Conservation (phyloP, 768 basidiomycete species). For the Podaxis carcinomalis region DNA sequence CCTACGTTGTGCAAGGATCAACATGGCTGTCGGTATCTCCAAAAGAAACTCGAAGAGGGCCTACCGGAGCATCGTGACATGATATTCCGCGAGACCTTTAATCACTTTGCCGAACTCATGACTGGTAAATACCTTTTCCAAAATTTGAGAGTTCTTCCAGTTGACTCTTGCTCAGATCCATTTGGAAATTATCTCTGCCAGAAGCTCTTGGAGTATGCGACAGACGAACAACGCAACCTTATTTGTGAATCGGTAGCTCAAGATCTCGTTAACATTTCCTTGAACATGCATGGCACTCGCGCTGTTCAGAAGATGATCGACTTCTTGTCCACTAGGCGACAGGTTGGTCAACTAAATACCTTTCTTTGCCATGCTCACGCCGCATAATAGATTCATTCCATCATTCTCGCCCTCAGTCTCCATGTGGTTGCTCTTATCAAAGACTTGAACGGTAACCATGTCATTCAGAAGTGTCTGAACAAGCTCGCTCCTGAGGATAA, state of each 20-base stretch:
- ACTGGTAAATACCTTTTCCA: constrained; percentile 53
- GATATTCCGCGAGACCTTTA: constrained; percentile 98
- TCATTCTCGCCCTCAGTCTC: constrained; percentile 93
- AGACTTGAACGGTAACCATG: constrained; percentile 95
- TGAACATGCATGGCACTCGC: constrained; percentile 99
- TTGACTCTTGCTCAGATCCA: constrained; percentile 56
- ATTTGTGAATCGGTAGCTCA: constrained; percentile 98
- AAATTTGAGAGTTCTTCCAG: constrained; percentile 2
- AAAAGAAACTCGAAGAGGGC: constrained; percentile 98
- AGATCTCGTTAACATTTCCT: constrained; percentile 94
- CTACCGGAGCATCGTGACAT: constrained; percentile 95
- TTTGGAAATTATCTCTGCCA: constrained; percentile 99
- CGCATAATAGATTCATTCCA: constrained; percentile 82
- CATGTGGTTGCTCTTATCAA: constrained; percentile 99
- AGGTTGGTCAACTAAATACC: constrained; percentile 53
- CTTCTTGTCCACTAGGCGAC: constrained; percentile 91
- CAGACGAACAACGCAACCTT: constrained; percentile 93
- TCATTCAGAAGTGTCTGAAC: constrained; percentile 99
- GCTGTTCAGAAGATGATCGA: constrained; percentile 99
- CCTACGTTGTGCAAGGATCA: constrained; percentile 96
- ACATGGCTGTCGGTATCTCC: constrained; percentile 96
- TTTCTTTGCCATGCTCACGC: constrained; percentile 30
- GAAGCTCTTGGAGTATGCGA: constrained; percentile 94
- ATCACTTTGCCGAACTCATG: constrained; percentile 98
- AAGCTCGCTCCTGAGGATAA: constrained; percentile 98